These are phyloP conservation scores for Lupinus albus DNA, from an alignment of 306 rosid genomes.

Conservation along the genomic window DNA sequence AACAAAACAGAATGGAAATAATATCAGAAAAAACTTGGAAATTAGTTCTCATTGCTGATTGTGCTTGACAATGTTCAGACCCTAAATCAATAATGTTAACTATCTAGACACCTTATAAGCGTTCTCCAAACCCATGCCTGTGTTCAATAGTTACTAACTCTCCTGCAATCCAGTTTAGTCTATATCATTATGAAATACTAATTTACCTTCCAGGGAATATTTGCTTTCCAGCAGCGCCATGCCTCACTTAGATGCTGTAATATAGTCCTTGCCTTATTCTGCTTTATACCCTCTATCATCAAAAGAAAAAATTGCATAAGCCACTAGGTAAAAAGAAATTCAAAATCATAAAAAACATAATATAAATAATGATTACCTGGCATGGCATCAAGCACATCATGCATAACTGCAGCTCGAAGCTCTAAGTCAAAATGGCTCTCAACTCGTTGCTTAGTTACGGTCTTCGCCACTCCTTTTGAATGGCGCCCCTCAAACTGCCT, in stretches of 20 bases:
- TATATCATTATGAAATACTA: neutral
- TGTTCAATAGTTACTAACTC: neutral
- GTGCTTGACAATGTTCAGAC: neutral
- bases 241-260: conserved; percentile 99
- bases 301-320: conserved; percentile 15
- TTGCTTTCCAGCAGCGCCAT: conserved; percentile 99
- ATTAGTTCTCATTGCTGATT: conserved; percentile 1
- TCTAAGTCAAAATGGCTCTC: conserved; percentile 98
- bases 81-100: neutral
- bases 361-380: conserved; percentile 56
- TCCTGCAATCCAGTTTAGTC: neutral
- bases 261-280: conserved; percentile 93
- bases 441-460: conserved; percentile 98
- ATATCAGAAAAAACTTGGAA: neutral
- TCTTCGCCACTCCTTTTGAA: conserved; percentile 98
- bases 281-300: conserved; percentile 92
- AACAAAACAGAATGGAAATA: neutral
- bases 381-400: conserved; percentile 99
- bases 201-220: conserved; percentile 96
- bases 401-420: conserved; percentile 99
- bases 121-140: neutral
- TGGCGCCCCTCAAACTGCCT: conserved; percentile 98
- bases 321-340: neutral
- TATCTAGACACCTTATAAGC: neutral
- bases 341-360: neutral